A percentile compares a stretch with the other conserved stretches of the same genome.
Evolutionary conservation across 768 basidiomycete genomes (phyloP).

Genomic region (Calocybe gangraenosa): DNA sequence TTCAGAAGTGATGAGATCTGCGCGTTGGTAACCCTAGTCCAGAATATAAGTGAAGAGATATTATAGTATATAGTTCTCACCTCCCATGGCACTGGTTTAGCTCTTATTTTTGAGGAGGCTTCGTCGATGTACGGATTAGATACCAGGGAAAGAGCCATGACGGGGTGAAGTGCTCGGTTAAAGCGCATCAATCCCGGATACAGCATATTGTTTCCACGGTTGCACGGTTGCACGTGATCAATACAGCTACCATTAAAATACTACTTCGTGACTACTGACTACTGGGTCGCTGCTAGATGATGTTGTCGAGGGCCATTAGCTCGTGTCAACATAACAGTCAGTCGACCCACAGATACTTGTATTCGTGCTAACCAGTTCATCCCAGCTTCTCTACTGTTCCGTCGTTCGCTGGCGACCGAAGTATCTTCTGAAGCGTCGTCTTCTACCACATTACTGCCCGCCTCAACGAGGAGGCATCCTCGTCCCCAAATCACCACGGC

Average conservation of each 20-base stretch:
- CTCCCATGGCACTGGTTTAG: constrained; percentile 96
- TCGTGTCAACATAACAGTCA: constrained; percentile 29
- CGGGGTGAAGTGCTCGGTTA: constrained; percentile 2
- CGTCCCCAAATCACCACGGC: constrained; percentile 45
- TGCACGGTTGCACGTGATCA: constrained; percentile 8
- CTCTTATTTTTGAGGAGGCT: constrained; percentile 78
- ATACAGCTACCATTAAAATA: too few species aligned
- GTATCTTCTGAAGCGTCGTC: constrained; percentile 20
- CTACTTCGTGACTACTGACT: too few species aligned
- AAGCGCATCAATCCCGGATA: neutral
- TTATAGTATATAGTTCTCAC: constrained; percentile 34
- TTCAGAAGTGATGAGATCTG: constrained; percentile 82
- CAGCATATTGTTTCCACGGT: constrained; percentile 12
- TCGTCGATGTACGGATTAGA: constrained; percentile 86
- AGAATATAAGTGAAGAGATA: constrained; percentile 13
- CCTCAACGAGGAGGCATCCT: constrained; percentile 14
- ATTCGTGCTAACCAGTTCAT: constrained; percentile 1
- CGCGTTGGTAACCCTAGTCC: constrained; percentile 88
- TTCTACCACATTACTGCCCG: constrained; percentile 13
- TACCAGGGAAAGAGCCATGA: constrained; percentile 74
- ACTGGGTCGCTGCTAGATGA: constrained; percentile 3
- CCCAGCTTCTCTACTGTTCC: constrained; percentile 14
- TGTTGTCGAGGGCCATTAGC: constrained; percentile 30
- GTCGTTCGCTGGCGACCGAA: constrained; percentile 44
- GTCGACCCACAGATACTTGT: neutral